Evolutionary conservation across 768 basidiomycete genomes (phyloP).

Genomic region (Lactifluus subvellereus): DNA sequence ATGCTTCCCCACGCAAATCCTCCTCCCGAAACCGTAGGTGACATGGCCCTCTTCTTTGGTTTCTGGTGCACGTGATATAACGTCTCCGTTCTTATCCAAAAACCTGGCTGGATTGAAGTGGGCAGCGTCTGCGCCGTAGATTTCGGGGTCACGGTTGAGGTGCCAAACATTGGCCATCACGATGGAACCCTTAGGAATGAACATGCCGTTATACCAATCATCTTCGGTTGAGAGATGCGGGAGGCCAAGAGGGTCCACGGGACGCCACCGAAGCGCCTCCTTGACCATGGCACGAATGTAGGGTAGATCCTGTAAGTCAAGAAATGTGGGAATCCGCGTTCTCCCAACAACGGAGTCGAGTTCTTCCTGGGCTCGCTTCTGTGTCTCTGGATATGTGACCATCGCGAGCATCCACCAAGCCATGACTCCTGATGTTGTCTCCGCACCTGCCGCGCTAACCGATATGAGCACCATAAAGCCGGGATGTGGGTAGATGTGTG

Average conservation of each 20-base stretch:
- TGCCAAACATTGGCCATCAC: conserved; percentile 13
- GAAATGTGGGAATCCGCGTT: conserved; percentile 3
- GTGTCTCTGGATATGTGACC: conserved; percentile 9
- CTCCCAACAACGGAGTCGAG: conserved; percentile 12
- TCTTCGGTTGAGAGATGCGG: conserved; percentile 19
- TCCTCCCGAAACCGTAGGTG: conserved; percentile 17
- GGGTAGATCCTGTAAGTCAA: conserved; percentile 7
- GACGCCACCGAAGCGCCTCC: conserved; percentile 17
- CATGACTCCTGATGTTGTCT: conserved; percentile 12
- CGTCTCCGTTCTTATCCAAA: background rate
- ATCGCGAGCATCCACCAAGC: conserved; percentile 15
- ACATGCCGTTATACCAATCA: conserved; percentile 18
- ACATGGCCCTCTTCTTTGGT: conserved; percentile 15
- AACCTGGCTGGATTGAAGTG: conserved; percentile 15
- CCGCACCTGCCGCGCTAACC: background rate
- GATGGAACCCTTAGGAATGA: conserved; percentile 13
- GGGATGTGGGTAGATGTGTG: background rate
- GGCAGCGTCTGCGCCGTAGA: conserved; percentile 3
- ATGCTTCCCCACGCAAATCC: conserved; percentile 16
- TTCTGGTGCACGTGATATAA: conserved; percentile 5
- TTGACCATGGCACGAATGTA: conserved; percentile 20
- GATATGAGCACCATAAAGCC: background rate
- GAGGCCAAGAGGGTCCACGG: conserved; percentile 14
- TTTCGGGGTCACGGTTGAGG: conserved; percentile 17
- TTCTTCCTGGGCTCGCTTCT: conserved; percentile 14